Evolutionary conservation across 2,329 filamentous ascomycete species (phyloP).

Genomic region (Aspergillus sp.): DNA sequence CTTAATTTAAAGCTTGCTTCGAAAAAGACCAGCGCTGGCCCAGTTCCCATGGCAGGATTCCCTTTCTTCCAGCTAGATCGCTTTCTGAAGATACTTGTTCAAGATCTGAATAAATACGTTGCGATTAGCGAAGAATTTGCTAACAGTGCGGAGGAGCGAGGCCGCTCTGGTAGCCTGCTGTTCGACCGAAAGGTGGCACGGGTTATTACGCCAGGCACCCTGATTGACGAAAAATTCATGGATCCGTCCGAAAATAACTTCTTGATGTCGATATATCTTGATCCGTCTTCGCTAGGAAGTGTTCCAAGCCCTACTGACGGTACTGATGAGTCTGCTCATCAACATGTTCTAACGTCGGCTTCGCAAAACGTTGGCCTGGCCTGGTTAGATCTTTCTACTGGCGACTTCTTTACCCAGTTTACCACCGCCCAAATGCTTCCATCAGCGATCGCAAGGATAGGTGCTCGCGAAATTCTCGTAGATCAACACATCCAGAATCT

Average conservation of each 20-base stretch:
- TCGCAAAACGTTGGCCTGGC: slow-evolving; percentile 69
- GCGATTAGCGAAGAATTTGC: slow-evolving; percentile 92
- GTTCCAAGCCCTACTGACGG: slow-evolving; percentile 22
- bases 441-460: slow-evolving; percentile 79
- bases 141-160: slow-evolving; percentile 66
- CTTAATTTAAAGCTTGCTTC: slow-evolving; percentile 83
- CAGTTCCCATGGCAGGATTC: slow-evolving; percentile 91
- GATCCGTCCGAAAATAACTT: slow-evolving; percentile 94
- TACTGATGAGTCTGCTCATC: slow-evolving; percentile 24
- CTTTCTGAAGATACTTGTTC: slow-evolving; percentile 88
- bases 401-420: slow-evolving; percentile 84
- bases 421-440: slow-evolving; percentile 69
- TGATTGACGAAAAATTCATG: slow-evolving; percentile 98
- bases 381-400: slow-evolving; percentile 94
- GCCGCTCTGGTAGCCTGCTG: slow-evolving; percentile 74
- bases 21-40: slow-evolving; percentile 75
- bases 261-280: slow-evolving; percentile 73
- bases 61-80: slow-evolving; percentile 90
- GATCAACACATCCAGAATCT: slow-evolving; percentile 61
- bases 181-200: slow-evolving; percentile 83
- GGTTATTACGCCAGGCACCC: slow-evolving; percentile 88
- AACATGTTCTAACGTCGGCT: slow-evolving; percentile 31
- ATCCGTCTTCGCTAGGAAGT: slow-evolving; percentile 26
- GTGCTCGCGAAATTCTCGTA: slow-evolving; percentile 80
- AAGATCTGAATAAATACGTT: slow-evolving; percentile 86